These are phyloP conservation scores for Reutealis trisperma DNA, from an alignment of 345 rosid species.

Conservation along the genomic window DNA sequence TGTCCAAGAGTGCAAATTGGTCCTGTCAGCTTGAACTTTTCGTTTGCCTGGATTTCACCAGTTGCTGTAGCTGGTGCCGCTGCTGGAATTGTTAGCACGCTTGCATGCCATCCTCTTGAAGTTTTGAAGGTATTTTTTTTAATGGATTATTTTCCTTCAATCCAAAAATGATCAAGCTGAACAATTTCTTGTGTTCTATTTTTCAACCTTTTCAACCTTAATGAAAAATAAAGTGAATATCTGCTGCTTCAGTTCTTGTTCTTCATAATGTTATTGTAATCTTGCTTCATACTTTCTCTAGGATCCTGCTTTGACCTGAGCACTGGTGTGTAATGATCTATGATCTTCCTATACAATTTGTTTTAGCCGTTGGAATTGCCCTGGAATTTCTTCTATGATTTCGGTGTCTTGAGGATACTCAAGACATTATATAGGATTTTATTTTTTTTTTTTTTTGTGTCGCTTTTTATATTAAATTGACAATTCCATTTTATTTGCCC, in stretches of 20 bases:
- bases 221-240: neutral
- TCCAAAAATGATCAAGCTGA: slow-evolving; percentile 4
- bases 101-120: slow-evolving; percentile 97
- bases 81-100: slow-evolving; percentile 89
- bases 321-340: neutral
- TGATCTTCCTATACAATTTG: neutral
- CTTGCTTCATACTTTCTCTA: neutral
- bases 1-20: slow-evolving; percentile 66
- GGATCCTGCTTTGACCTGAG: neutral
- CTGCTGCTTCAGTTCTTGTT: neutral
- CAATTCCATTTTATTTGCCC: slow-evolving; percentile 23
- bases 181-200: neutral
- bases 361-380: neutral
- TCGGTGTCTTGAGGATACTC: neutral
- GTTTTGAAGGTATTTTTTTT: slow-evolving; percentile 73
- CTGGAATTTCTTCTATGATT: neutral
- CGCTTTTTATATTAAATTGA: neutral
- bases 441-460: neutral
- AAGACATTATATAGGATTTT: neutral
- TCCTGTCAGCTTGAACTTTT: slow-evolving; percentile 50
- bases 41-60: slow-evolving; percentile 89
- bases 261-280: neutral
- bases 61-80: slow-evolving; percentile 96
- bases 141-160: neutral
- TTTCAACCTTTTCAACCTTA: neutral